Percentiles rank a stretch among this genome's conserved stretches.
Evolutionary conservation across 371 early-diverging fungal species (phyloP).

Genomic region (Blakeslea trispora): DNA sequence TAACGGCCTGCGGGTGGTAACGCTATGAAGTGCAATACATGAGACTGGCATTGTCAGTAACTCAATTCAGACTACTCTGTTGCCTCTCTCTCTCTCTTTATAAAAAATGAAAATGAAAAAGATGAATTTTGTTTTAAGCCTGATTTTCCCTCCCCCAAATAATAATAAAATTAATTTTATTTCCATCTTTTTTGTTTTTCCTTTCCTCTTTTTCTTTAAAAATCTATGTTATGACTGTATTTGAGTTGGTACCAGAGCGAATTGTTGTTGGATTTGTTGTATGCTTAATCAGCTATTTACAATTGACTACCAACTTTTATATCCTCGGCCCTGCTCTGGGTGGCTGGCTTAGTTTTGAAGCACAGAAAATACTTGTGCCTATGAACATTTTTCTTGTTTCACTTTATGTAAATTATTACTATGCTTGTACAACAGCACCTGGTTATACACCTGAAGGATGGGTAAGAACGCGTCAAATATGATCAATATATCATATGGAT

Average conservation of each 20-base stretch:
- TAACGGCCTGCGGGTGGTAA: conserved; percentile 48
- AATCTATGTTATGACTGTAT: conserved; percentile 1
- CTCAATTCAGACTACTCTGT: conserved; percentile 58
- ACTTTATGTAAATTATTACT: conserved; percentile 75
- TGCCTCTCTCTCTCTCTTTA: conserved; percentile 28
- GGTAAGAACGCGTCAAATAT: conserved; percentile 39
- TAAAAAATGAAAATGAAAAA: conserved; percentile 25
- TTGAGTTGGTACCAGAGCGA: conserved; percentile 23
- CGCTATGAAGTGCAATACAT: conserved; percentile 57
- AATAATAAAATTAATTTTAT: too few relatives aligned
- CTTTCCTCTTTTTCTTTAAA: conserved; percentile 1
- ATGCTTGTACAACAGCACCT: conserved; percentile 72
- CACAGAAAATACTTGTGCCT: conserved; percentile 45
- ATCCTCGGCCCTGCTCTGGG: conserved; percentile 27
- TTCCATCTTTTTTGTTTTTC: background rate
- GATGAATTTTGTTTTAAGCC: background rate
- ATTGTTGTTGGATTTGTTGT: conserved; percentile 20
- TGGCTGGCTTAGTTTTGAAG: conserved; percentile 20
- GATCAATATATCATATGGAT: background rate
- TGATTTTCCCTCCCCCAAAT: too few relatives aligned
- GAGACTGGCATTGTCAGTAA: conserved; percentile 39
- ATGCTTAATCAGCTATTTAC: conserved; percentile 19
- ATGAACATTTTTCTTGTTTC: conserved; percentile 63
- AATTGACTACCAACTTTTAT: conserved; percentile 20
- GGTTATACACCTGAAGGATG: conserved; percentile 74